Percentiles rank a stretch among this genome's conserved stretches.
These are phyloP conservation scores for Trichosporon coremiiforme DNA, from an alignment of 1,284 basidiomycete genomes.

Conservation along the genomic window DNA sequence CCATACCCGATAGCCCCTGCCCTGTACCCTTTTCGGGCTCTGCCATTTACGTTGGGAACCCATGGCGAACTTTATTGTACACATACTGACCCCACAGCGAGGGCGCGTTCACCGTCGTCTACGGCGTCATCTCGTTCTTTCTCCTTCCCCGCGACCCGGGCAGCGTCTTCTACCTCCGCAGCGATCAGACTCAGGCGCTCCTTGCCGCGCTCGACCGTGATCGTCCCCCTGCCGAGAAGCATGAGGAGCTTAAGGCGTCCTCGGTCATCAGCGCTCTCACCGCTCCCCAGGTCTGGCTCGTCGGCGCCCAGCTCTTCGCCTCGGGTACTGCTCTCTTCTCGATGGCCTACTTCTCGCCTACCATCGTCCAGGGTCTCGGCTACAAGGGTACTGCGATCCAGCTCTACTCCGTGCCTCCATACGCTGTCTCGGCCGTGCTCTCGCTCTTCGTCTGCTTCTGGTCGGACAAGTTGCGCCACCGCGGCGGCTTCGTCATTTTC, in stretches of 20 bases:
- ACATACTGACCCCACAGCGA: constrained; percentile 40
- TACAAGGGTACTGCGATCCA: constrained; percentile 52
- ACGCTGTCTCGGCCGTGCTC: constrained; percentile 61
- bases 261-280: constrained; percentile 52
- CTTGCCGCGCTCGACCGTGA: constrained; percentile 33
- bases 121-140: constrained; percentile 58
- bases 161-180: constrained; percentile 57
- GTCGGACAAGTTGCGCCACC: constrained; percentile 62
- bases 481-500: constrained; percentile 52
- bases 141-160: constrained; percentile 57
- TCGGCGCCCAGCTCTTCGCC: constrained; percentile 36
- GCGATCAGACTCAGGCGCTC: constrained; percentile 58
- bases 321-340: constrained; percentile 61
- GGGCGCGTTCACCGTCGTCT: constrained; percentile 56
- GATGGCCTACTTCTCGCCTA: constrained; percentile 57
- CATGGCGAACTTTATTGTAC: not conserved
- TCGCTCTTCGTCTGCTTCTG: constrained; percentile 61
- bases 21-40: not conserved
- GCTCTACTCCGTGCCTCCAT: constrained; percentile 62
- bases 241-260: constrained; percentile 60
- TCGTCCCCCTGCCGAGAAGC: constrained; percentile 37
- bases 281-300: constrained; percentile 38
- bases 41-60: not conserved
- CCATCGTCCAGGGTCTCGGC: constrained; percentile 61
- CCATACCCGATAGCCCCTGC: not conserved